Conservation (phyloP, 768 basidiomycete genomes). For the Lactifluus rugatus region DNA sequence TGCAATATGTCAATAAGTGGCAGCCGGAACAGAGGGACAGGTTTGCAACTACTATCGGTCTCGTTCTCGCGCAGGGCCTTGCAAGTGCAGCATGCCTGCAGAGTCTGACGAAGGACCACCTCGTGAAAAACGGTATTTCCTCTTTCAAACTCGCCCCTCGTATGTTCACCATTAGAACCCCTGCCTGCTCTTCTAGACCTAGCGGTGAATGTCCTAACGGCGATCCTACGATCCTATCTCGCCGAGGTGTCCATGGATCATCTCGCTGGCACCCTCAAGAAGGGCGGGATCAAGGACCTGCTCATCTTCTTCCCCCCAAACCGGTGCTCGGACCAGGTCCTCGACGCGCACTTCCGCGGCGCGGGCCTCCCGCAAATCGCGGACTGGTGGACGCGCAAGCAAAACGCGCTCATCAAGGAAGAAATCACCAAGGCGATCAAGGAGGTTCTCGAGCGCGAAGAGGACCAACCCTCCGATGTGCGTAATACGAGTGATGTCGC, state of each 20-base stretch:
- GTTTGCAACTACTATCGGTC: slow-evolving; percentile 69
- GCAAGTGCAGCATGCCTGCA: slow-evolving; percentile 68
- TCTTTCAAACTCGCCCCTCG: neutral
- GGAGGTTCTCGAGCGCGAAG: slow-evolving; percentile 59
- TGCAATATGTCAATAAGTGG: slow-evolving; percentile 91
- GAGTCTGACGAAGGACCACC: slow-evolving; percentile 84
- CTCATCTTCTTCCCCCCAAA: slow-evolving; percentile 80
- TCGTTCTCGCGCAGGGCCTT: slow-evolving; percentile 78
- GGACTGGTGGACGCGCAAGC: slow-evolving; percentile 93
- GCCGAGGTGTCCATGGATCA: slow-evolving; percentile 83
- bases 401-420: slow-evolving; percentile 75
- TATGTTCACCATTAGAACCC: neutral
- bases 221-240: slow-evolving; percentile 76
- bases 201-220: slow-evolving; percentile 63
- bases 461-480: slow-evolving; percentile 62
- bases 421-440: slow-evolving; percentile 58
- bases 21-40: slow-evolving; percentile 66
- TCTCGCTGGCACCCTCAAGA: slow-evolving; percentile 69
- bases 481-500: slow-evolving; percentile 20
- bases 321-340: slow-evolving; percentile 59
- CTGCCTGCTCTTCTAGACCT: slow-evolving; percentile 42
- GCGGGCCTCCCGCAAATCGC: slow-evolving; percentile 69
- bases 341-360: slow-evolving; percentile 84
- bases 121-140: slow-evolving; percentile 78
- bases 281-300: slow-evolving; percentile 79